A percentile compares a stretch with the other conserved stretches of the same genome.
Conservation (phyloP, 148 eudicot species). For the Hydrangea macrophylla region DNA sequence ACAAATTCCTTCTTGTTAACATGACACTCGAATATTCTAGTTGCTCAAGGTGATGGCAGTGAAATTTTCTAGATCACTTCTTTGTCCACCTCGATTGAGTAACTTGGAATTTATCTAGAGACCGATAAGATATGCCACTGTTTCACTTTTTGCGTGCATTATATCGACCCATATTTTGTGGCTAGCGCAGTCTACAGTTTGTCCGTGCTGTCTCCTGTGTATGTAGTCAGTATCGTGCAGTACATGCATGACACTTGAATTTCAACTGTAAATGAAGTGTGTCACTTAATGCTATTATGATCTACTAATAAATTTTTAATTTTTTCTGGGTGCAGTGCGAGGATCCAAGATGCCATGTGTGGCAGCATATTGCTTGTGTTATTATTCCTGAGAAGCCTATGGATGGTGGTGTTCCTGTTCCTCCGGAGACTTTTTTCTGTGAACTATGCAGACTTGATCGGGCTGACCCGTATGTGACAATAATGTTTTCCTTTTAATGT, state of each 20-base stretch:
- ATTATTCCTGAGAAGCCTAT: constrained; percentile 63
- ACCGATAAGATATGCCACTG: neutral
- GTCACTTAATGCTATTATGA: neutral
- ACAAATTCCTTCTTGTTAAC: neutral
- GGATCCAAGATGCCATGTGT: constrained; percentile 57
- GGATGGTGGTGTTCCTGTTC: constrained; percentile 47
- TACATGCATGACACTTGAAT: neutral
- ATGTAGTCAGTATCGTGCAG: too few species aligned
- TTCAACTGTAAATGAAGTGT: neutral
- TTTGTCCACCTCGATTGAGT: too few species aligned
- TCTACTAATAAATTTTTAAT: constrained; percentile 4
- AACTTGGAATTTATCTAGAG: neutral
- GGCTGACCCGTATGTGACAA: constrained; percentile 69
- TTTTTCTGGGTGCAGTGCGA: constrained; percentile 45
- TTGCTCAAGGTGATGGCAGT: neutral
- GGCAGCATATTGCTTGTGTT: constrained; percentile 71
- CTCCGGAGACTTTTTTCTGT: constrained; percentile 48
- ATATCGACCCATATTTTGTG: too few species aligned
- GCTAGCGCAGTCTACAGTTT: too few species aligned
- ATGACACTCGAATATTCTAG: neutral
- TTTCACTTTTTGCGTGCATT: neutral
- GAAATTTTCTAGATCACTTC: neutral
- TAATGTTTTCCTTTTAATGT: neutral
- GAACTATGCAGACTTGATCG: constrained; percentile 70
- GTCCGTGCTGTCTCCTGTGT: neutral